These are phyloP conservation scores for Apophysomyces ossiformis DNA, from an alignment of 371 early-diverging fungal genomes.

Conservation along the genomic window DNA sequence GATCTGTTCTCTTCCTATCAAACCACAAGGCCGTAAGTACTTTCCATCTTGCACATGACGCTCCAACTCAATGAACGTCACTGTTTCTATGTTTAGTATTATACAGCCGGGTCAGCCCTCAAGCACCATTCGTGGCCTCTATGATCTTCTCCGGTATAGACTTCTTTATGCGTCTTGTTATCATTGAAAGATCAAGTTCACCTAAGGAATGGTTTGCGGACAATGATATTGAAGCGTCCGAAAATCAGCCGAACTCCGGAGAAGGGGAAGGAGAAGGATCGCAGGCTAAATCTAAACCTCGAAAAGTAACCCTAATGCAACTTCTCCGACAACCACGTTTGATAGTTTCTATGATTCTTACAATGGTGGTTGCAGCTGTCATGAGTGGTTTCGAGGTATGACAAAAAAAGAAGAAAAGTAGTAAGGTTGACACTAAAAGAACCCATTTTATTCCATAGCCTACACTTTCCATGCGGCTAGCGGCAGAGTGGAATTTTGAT, in stretches of 20 bases:
- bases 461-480: constrained; percentile 59
- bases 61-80: neutral
- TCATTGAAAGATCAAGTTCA: constrained; percentile 53
- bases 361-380: constrained; percentile 36
- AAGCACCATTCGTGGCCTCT: constrained; percentile 77
- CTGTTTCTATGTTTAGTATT: constrained; percentile 29
- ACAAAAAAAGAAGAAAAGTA: neutral
- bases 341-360: constrained; percentile 37
- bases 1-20: neutral
- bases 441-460: constrained; percentile 39
- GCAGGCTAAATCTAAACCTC: neutral
- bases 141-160: constrained; percentile 65
- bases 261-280: neutral
- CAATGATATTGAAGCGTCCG: constrained; percentile 8
- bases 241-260: constrained; percentile 9
- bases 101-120: constrained; percentile 65
- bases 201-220: constrained; percentile 48
- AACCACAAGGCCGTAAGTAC: neutral
- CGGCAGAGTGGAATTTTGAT: constrained; percentile 56
- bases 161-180: constrained; percentile 54
- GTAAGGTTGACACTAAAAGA: neutral
- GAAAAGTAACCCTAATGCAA: constrained; percentile 23
- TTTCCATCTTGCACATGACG: neutral
- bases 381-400: constrained; percentile 53
- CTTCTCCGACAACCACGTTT: constrained; percentile 35